Conservation (phyloP, 2,329 filamentous ascomycete species). For the Botrytis galanthina region DNA sequence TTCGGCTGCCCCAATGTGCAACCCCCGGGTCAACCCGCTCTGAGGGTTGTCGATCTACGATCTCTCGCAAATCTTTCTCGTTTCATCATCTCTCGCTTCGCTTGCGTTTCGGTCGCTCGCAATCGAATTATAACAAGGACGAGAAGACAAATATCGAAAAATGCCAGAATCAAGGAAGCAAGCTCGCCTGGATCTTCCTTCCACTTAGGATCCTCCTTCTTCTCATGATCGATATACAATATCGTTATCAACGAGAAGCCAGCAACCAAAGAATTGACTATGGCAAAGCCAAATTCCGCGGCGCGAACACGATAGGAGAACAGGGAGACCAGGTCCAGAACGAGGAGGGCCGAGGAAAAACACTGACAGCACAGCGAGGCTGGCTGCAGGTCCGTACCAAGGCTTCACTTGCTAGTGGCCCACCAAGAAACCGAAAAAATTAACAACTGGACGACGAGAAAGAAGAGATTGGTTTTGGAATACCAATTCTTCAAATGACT, state of each 20-base stretch:
- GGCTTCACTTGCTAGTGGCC: neutral
- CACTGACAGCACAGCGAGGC: neutral
- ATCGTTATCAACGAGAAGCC: neutral
- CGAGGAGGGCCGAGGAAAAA: neutral
- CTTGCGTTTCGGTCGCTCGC: too few relatives aligned
- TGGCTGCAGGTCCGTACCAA: neutral
- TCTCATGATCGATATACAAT: neutral
- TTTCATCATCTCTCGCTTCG: too few relatives aligned
- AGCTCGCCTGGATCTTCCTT: too few relatives aligned
- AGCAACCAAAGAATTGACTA: neutral
- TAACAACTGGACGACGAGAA: neutral
- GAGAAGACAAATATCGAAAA: too few relatives aligned
- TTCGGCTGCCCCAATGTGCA: neutral
- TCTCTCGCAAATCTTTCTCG: too few relatives aligned
- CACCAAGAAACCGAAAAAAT: neutral
- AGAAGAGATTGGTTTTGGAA: neutral
- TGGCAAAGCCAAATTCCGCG: neutral
- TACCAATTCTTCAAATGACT: neutral
- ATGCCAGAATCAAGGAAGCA: too few relatives aligned
- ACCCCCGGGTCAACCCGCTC: too few relatives aligned
- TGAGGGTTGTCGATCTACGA: too few relatives aligned
- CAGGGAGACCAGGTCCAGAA: neutral
- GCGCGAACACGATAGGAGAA: neutral
- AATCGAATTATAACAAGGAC: too few relatives aligned
- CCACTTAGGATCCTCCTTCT: too few relatives aligned